Evolutionary conservation across 768 basidiomycete species (phyloP).

Genomic region (Macrolepiota dolichaula): DNA sequence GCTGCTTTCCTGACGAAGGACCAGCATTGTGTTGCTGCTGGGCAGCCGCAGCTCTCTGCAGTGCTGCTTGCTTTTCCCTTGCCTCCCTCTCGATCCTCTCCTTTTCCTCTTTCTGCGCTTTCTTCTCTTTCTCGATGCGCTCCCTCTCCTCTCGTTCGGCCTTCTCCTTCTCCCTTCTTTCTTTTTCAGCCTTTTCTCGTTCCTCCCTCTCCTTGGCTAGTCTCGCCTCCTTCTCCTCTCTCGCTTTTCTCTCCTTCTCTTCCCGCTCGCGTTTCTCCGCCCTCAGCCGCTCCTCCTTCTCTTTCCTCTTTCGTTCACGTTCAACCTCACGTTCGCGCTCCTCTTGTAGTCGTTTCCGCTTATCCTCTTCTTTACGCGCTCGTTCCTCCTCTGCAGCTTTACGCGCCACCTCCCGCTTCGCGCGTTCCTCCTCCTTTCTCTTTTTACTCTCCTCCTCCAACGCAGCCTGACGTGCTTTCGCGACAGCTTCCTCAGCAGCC

Average conservation of each 20-base stretch:
- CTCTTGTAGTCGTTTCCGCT: constrained; percentile 68
- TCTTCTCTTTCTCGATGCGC: constrained; percentile 26
- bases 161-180: constrained; percentile 26
- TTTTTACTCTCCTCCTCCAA: constrained; percentile 79
- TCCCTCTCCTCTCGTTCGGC: constrained; percentile 27
- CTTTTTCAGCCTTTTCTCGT: constrained; percentile 34
- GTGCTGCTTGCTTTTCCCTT: constrained; percentile 27
- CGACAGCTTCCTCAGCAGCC: constrained; percentile 80
- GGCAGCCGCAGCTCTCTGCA: constrained; percentile 45
- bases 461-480: constrained; percentile 71
- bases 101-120: constrained; percentile 23
- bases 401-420: constrained; percentile 68
- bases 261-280: constrained; percentile 64
- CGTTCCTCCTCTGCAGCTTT: constrained; percentile 83
- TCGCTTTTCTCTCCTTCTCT: constrained; percentile 42
- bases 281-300: constrained; percentile 69
- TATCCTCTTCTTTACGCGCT: constrained; percentile 79
- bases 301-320: constrained; percentile 69
- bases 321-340: constrained; percentile 81
- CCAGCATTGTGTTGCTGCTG: constrained; percentile 21
- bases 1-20: constrained; percentile 30
- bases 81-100: constrained; percentile 26
- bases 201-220: constrained; percentile 28
- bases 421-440: constrained; percentile 86
- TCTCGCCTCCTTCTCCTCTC: constrained; percentile 37